A percentile compares a stretch with the other conserved stretches of the same genome.
These are phyloP conservation scores for Colletotrichum karsti DNA, from an alignment of 2,329 filamentous ascomycete genomes.

Conservation along the genomic window DNA sequence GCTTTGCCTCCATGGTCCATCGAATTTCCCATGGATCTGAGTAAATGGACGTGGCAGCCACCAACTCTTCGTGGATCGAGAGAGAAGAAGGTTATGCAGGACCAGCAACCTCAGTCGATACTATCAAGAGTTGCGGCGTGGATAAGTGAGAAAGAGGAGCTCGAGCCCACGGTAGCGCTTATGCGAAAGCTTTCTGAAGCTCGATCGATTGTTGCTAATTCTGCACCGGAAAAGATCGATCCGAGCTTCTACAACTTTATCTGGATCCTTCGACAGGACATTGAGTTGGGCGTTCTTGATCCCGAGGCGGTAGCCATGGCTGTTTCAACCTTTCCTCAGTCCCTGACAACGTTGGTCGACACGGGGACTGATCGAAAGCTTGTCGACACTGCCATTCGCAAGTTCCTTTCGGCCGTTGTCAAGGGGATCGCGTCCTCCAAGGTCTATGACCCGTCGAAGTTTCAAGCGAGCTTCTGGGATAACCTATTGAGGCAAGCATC, in stretches of 20 bases:
- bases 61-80: slow-evolving; percentile 46
- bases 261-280: slow-evolving; percentile 6
- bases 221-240: slow-evolving; percentile 1
- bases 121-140: neutral
- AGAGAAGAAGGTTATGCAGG: slow-evolving; percentile 30
- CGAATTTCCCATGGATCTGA: slow-evolving; percentile 51
- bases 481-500: slow-evolving; percentile 8
- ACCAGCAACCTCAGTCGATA: neutral
- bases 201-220: slow-evolving; percentile 12
- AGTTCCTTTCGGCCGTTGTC: slow-evolving; percentile 28
- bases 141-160: neutral
- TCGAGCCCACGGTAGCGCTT: neutral
- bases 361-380: neutral
- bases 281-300: slow-evolving; percentile 17
- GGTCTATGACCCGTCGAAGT: slow-evolving; percentile 3
- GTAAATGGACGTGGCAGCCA: slow-evolving; percentile 61
- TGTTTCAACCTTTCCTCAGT: slow-evolving; percentile 17
- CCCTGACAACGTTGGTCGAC: neutral
- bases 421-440: slow-evolving; percentile 21
- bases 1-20: slow-evolving; percentile 56
- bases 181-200: slow-evolving; percentile 11
- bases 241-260: slow-evolving; percentile 8
- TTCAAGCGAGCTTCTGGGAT: slow-evolving; percentile 11
- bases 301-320: neutral
- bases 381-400: neutral